phyloP scores from a whole-genome alignment of 2,329 filamentous ascomycete genomes.

The Epichloe sibirici region DNA sequence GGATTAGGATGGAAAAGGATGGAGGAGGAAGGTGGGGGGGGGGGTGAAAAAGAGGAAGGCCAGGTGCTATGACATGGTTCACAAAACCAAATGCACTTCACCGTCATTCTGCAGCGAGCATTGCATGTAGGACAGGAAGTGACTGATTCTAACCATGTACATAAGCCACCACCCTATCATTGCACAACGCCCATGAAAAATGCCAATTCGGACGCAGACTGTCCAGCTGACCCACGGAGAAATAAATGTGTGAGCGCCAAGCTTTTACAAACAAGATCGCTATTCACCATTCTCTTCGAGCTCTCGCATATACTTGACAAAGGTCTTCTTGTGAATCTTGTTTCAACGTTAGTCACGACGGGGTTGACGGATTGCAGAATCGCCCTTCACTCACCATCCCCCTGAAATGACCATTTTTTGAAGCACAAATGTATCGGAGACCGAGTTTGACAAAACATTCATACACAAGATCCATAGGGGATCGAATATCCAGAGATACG shows the following conservation, averaged over 20 bases:
- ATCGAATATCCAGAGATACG: constrained; percentile 74
- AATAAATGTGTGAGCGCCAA: neutral
- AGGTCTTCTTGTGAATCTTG: constrained; percentile 90
- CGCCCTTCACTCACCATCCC: constrained; percentile 56
- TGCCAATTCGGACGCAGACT: neutral
- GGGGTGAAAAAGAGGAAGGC: no score
- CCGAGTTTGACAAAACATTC: constrained; percentile 95
- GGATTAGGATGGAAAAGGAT: no score
- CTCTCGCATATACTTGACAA: constrained; percentile 88
- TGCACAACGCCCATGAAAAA: neutral
- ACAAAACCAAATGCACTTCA: neutral
- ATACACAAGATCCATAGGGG: constrained; percentile 88
- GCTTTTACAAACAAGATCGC: neutral
- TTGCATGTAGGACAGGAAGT: no score
- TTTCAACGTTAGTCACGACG: constrained; percentile 6
- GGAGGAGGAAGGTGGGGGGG: no score
- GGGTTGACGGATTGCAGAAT: neutral
- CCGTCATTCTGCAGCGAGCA: neutral
- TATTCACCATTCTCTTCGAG: constrained; percentile 43
- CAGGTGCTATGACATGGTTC: no score
- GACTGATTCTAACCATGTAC: neutral
- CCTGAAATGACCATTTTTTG: constrained; percentile 71
- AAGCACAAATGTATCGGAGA: constrained; percentile 80
- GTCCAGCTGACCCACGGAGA: neutral
- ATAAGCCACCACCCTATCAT: no score